Percentiles rank a stretch among this genome's conserved stretches.
These are phyloP conservation scores for Tympanopsis confertula DNA, from an alignment of 2,329 filamentous ascomycete species.

Conservation along the genomic window DNA sequence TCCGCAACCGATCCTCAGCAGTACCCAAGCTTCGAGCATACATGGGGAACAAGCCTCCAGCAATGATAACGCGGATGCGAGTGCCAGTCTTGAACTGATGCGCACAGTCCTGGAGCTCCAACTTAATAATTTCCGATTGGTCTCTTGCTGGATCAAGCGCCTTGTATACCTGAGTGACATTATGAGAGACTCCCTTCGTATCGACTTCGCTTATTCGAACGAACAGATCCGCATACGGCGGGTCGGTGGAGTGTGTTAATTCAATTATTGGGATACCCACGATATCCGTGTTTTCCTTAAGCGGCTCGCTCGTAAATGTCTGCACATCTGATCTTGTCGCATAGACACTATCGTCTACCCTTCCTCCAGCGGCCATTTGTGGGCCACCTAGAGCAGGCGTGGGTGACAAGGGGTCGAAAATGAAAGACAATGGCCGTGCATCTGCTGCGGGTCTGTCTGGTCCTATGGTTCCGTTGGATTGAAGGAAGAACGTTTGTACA, in stretches of 20 bases:
- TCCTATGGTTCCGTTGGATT: constrained; percentile 2
- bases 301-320: constrained; percentile 9
- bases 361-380: constrained; percentile 5
- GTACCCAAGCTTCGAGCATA: constrained; percentile 8
- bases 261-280: constrained; percentile 9
- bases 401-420: constrained; percentile 11
- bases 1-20: constrained; percentile 7
- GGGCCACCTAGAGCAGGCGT: constrained; percentile 11
- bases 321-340: constrained; percentile 10
- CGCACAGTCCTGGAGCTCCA: constrained; percentile 8
- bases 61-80: constrained; percentile 9
- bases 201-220: constrained; percentile 12
- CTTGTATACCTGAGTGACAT: constrained; percentile 10
- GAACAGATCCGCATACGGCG: constrained; percentile 11
- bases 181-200: constrained; percentile 8
- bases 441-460: neutral
- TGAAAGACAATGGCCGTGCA: constrained; percentile 6
- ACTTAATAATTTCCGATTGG: constrained; percentile 2
- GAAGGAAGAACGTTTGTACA: constrained; percentile 4
- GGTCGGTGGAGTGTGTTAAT: constrained; percentile 11
- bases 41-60: constrained; percentile 10
- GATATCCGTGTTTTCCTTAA: constrained; percentile 8
- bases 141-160: constrained; percentile 6
- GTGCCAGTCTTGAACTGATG: constrained; percentile 10
- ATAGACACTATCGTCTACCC: constrained; percentile 7